Base-by-base conservation (phyloP, 2,329 filamentous ascomycete species). In the Grosmannia penicillata region DNA sequence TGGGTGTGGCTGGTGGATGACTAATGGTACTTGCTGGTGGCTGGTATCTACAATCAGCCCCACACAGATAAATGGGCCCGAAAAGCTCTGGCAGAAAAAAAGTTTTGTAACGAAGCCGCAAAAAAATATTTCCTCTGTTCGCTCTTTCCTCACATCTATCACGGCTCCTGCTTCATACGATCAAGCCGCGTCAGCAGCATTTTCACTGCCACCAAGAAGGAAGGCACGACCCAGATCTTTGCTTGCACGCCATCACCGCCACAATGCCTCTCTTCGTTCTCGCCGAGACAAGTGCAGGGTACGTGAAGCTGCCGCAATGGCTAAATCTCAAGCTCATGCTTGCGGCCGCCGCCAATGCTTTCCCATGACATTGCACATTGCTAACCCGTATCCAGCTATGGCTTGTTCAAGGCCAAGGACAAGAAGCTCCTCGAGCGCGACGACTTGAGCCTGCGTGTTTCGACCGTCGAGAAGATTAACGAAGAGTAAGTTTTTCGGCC, bases 321-420 rank as follows among this genome's bases (percentile, higher is more conserved):
- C n/a, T n/a, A n/a, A n/a, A n/a, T n/a, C n/a, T n/a, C n/a, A n/a
- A n/a, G n/a, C n/a, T n/a, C n/a, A n/a, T n/a, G n/a, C n/a, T n/a
- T n/a, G n/a, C n/a, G n/a, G n/a, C n/a, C n/a, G n/a, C n/a, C n/a
- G n/a, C n/a, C n/a, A n/a, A n/a, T n/a, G n/a, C n/a, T n/a, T n/a
- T n/a, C n/a, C n/a, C n/a, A n/a, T n/a, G n/a, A n/a, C n/a, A 27
- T 29, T 17, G n/a, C 11, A 13, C 35, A 11, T 40, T 38, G 11
- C 28, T 35, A 33, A 36, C 24, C 37, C 28, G 28, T 45, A 41
- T 48, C 49, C 52, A 93, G 91, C 60, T 96, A 96, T 68, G 91
- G 87, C 62, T 76, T 98, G 60, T 86, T 98, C 69, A 96, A 98
- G 72, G 82, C 89, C 52, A 85, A 87, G 61, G 89, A 96, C 73